Evolutionary conservation across 169 alveolate species (phyloP).

Genomic region (Ichthyophthirius multifiliis): DNA sequence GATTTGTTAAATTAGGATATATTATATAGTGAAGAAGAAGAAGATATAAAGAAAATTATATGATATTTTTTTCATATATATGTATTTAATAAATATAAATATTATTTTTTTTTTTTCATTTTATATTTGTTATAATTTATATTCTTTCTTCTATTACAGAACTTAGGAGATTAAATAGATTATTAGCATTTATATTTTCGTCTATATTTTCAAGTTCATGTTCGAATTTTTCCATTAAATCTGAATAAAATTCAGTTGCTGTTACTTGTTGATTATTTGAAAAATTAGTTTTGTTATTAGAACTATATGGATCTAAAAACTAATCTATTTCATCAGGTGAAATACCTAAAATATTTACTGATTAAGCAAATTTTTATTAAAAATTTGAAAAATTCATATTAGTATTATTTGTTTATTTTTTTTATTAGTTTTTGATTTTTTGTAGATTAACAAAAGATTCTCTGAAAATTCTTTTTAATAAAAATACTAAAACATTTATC

Average conservation of each 20-base stretch:
- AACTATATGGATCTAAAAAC: background rate
- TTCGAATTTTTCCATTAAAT: background rate
- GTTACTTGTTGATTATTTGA: background rate
- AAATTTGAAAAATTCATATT: background rate
- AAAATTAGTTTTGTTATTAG: background rate
- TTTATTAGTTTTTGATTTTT: background rate
- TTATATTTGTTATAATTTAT: background rate
- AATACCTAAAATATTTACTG: background rate
- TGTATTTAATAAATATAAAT: no score
- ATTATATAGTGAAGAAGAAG: no score
- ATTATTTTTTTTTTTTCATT: no score
- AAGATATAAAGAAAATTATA: no score
- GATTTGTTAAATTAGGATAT: no score
- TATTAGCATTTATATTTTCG: background rate
- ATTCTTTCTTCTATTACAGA: slow-evolving; percentile 6
- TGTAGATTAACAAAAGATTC: background rate
- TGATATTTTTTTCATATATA: no score
- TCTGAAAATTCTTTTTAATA: background rate
- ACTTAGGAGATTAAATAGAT: background rate
- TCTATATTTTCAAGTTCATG: background rate
- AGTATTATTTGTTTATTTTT: background rate
- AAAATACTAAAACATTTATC: background rate
- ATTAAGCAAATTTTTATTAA: background rate
- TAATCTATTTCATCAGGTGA: slow-evolving; percentile 4
- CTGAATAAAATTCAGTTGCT: slow-evolving; percentile 7